Conservation (phyloP, 768 basidiomycete species). For the Lactifluus piperatus region DNA sequence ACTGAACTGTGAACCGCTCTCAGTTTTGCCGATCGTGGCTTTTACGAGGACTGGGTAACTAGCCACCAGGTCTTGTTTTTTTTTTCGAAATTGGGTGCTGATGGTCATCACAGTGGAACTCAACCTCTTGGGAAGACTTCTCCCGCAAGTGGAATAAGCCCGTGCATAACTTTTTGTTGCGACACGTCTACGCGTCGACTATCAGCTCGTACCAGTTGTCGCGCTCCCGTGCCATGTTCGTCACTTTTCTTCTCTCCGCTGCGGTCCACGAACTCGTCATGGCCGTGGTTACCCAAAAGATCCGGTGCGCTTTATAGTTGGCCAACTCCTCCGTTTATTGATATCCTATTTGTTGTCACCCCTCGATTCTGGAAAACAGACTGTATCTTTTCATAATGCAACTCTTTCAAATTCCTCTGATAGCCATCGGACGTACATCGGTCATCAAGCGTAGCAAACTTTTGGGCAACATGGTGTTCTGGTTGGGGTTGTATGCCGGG, state of each 20-base stretch:
- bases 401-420: constrained; percentile 89
- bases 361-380: constrained; percentile 30
- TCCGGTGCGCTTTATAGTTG: constrained; percentile 58
- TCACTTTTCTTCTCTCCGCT: constrained; percentile 90
- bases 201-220: constrained; percentile 72
- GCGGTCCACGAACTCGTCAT: constrained; percentile 92
- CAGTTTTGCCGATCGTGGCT: constrained; percentile 94
- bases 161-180: constrained; percentile 85
- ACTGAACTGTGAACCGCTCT: background rate
- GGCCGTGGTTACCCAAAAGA: constrained; percentile 89
- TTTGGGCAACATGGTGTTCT: constrained; percentile 82
- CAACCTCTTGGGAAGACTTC: constrained; percentile 94
- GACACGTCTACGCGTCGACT: constrained; percentile 91
- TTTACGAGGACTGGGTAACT: constrained; percentile 92
- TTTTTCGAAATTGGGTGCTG: background rate
- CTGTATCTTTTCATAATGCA: constrained; percentile 74
- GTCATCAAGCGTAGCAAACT: constrained; percentile 73
- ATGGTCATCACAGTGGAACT: constrained; percentile 70
- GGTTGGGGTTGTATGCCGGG: constrained; percentile 86
- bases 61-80: background rate
- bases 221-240: constrained; percentile 72
- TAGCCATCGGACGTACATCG: constrained; percentile 68
- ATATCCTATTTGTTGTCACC: background rate
- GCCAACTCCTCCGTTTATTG: background rate
- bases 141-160: constrained; percentile 99